Evolutionary conservation across 179 eudicot genomes (phyloP), one percentile per base, ranked within the genome.

Genomic region (Spergularia azorica): DNA sequence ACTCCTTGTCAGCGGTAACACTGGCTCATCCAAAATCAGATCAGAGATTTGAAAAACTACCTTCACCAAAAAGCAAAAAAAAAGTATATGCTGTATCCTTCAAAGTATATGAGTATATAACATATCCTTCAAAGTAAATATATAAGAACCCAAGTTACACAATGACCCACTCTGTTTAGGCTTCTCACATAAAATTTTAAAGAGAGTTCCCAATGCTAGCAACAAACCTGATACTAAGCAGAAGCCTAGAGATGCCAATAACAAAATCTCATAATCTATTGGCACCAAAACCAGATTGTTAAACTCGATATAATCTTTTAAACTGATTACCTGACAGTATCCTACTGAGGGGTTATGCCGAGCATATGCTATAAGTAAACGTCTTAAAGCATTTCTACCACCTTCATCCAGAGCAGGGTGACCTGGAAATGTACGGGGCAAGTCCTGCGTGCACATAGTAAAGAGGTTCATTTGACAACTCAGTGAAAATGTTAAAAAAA

Each of bases 321-420:
- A 67, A 48, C 59, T 36, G 76, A 72, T 70, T 88, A 95, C 98
- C 98, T 95, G 98, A 71, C 98, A 95, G 86, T 95, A 95, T 70
- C 98, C 98, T 54, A 95, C 98, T 76, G 95, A 88, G 59, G 98
- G 97, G 76, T 95, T 95, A 79, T 95, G 98, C 54, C 98, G 89
- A 82, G 95, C 97, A 95, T 95, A 95, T 46, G 98, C 98, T 64
- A 91, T 93, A 79, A 95, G 98, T 72, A 95, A 86, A 74, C 97
- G 97, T 76, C 98, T 89, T 81, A 95, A 83, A 84, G 98, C 97
- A 86, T 93, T 91, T 88, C 98, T 88, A 77, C 98, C 97, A 83
- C 87, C 88, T 86, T 93, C 97, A 77, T 95, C 97, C 77, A 95
- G 74, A 81, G 98, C 98, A 79, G 98, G 98, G 82, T 95, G 98